Base-by-base conservation (phyloP, 1,284 basidiomycete genomes). In the Puccinia triticina region DNA sequence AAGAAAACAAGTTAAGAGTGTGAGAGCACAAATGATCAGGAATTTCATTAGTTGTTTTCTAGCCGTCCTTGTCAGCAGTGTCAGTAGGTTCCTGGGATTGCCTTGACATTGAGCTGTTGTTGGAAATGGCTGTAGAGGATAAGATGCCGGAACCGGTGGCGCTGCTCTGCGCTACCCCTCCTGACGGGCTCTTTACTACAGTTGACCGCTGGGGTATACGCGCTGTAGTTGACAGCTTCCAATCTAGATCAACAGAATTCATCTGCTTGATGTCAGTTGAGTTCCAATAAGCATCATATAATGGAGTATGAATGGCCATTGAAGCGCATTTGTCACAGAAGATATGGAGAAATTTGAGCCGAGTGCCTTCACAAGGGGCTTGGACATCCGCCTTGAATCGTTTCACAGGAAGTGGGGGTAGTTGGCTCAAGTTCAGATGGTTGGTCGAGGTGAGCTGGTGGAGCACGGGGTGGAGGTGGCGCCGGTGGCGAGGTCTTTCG, bases 121-220 rank as follows among this genome's bases (percentile, higher is more conserved):
- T n/a, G n/a, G n/a, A n/a, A n/a, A n/a, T n/a, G n/a, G n/a, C n/a
- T n/a, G n/a, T n/a, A n/a, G n/a, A n/a, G n/a, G n/a, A n/a, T n/a
- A n/a, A n/a, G n/a, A n/a, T n/a, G n/a, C n/a, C n/a, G n/a, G n/a
- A n/a, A n/a, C n/a, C n/a, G n/a, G n/a, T n/a, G n/a, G n/a, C n/a
- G n/a, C n/a, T n/a, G n/a, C n/a, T n/a, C n/a, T 94, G 92, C 2
- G 93, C 94, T 83, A 92, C 92, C 86, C 92, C 91, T 53, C 95
- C 96, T 4, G 94, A 91, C n/a, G 96, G 96, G 86, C 93, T 94
- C 87, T 98, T 96, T 69, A 99, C 93, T 55, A 99, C 92, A 3
- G 94, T 98, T 26, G 96, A 98, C 64, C 95, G 92, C 87, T 94
- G 96, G 5, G 97, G 95, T 83, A 97, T 87, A 71, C 93, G 91